Base-by-base conservation (phyloP, 2,329 filamentous ascomycete genomes). In the Stagonosporopsis rhizophila region DNA sequence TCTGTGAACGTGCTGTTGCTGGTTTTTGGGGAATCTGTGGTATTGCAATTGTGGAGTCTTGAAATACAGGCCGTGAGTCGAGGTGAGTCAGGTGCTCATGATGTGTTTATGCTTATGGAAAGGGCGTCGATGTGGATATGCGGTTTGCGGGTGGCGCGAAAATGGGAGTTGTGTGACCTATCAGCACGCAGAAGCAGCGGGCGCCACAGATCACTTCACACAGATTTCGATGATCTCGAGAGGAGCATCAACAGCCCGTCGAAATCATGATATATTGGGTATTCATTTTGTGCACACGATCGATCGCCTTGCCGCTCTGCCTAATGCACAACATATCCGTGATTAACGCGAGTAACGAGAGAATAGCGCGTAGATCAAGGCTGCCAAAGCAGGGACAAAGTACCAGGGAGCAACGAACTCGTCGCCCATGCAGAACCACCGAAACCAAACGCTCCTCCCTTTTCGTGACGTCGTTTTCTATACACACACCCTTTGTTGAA, bases 231-330 rank as follows among this genome's bases (percentile, higher is more conserved):
- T 1, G 7, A 17, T 5, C n/a, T 32, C 1, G 30, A 32, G 4
- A n/a, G 7, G 30, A 7, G 14, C 5, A 5, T n/a, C 12, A 41
- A 15, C 7, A n/a, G 22, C 4, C 8, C 19, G 15, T n/a, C 20
- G n/a, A 41, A 23, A 25, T 22, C 6, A 7, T 27, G 14, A 25
- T 11, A 37, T 37, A 5, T 22, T 47, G 42, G 53, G 47, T 56
- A 44, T 56, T 56, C 42, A 46, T 42, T 47, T 44, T 56, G 41
- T 47, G 41, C 35, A 45, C 41, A 42, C 47, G 34, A 9, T 39
- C 39, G 7, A 6, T 39, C 39, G 12, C 41, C 27, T 38, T 49
- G 23, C n/a, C 45, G 12, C 37, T 34, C 38, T 19, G 15, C 45
- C 7, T 32, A 17, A 34, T 34, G 39, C 39, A 19, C 37, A 23